phyloP scores from a whole-genome alignment of 495 filamentous ascomycete species.

The Apodospora peruviana region DNA sequence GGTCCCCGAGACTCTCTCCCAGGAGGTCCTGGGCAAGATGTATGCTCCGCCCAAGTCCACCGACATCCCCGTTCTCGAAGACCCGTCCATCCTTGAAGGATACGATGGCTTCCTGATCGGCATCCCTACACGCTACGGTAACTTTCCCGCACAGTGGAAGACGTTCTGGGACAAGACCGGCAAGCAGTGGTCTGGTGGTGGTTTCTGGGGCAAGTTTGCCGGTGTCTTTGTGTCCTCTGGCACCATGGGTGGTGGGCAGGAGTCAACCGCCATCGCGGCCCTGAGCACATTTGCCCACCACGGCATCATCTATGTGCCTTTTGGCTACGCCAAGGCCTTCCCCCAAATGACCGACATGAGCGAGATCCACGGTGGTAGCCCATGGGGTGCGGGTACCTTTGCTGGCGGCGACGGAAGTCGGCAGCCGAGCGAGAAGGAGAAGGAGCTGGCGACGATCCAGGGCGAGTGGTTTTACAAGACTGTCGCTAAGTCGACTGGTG shows the following conservation, averaged over 20 bases:
- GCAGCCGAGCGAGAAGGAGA: slow-evolving; percentile 67
- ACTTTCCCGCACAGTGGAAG: slow-evolving; percentile 97
- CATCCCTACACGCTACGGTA: slow-evolving; percentile 97
- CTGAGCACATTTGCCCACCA: slow-evolving; percentile 91
- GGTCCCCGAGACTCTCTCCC: slow-evolving; percentile 77
- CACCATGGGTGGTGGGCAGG: slow-evolving; percentile 83
- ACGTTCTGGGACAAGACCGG: slow-evolving; percentile 81
- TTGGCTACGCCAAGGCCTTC: slow-evolving; percentile 86
- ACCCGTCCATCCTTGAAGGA: slow-evolving; percentile 59
- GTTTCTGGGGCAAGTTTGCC: slow-evolving; percentile 84
- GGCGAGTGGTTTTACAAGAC: slow-evolving; percentile 81
- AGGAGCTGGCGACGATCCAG: slow-evolving; percentile 72
- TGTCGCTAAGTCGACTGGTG: slow-evolving; percentile 65
- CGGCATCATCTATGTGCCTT: slow-evolving; percentile 90
- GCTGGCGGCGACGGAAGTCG: slow-evolving; percentile 75
- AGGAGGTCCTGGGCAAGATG: slow-evolving; percentile 79
- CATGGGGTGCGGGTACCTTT: slow-evolving; percentile 96
- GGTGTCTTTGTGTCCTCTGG: slow-evolving; percentile 87
- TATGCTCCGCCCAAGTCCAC: slow-evolving; percentile 72
- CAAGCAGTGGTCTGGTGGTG: slow-evolving; percentile 63
- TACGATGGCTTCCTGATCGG: slow-evolving; percentile 94
- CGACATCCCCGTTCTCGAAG: slow-evolving; percentile 56
- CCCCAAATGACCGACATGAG: slow-evolving; percentile 56
- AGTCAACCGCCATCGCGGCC: slow-evolving; percentile 73
- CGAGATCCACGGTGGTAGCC: slow-evolving; percentile 77